Conservation (phyloP, 1,284 basidiomycete genomes). For the Irpex lacteus region DNA sequence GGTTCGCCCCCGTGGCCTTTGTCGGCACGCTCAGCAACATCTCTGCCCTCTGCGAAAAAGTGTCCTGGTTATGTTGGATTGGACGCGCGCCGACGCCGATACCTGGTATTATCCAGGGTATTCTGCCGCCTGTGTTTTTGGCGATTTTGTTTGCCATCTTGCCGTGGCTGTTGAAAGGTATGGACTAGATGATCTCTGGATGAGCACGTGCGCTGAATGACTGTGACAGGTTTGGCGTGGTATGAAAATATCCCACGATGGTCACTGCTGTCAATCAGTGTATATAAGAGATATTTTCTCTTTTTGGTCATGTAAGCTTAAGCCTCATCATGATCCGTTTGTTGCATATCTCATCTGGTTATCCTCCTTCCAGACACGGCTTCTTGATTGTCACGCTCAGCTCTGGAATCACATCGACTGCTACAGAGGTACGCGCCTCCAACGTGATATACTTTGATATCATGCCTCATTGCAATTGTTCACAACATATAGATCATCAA, state of each 20-base stretch:
- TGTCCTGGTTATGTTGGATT: constrained; percentile 65
- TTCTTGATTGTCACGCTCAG: constrained; percentile 72
- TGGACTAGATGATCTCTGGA: constrained; percentile 16
- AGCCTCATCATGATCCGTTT: constrained; percentile 20
- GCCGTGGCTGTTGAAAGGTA: constrained; percentile 65
- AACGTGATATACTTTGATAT: neutral
- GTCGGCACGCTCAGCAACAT: constrained; percentile 50
- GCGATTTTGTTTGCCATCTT: constrained; percentile 69
- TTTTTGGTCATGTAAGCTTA: constrained; percentile 70
- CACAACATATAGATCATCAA: constrained; percentile 36
- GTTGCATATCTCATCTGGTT: neutral
- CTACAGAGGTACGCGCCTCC: constrained; percentile 29
- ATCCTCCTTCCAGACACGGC: constrained; percentile 36
- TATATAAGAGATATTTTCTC: constrained; percentile 75
- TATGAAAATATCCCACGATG: constrained; percentile 74
- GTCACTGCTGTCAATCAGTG: constrained; percentile 69
- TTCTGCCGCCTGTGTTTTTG: constrained; percentile 69
- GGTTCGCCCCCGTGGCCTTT: constrained; percentile 60
- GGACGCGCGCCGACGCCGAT: constrained; percentile 47
- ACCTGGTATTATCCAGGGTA: constrained; percentile 66
- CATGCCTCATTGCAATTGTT: neutral
- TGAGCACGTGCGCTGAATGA: neutral
- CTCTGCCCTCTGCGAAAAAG: constrained; percentile 37
- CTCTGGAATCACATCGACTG: constrained; percentile 54
- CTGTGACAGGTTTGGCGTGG: constrained; percentile 49